A percentile compares a stretch with the other conserved stretches of the same genome.
These are phyloP conservation scores for Zygotorulaspora chibaensis DNA, from an alignment of 805 yeast genomes.

Conservation along the genomic window DNA sequence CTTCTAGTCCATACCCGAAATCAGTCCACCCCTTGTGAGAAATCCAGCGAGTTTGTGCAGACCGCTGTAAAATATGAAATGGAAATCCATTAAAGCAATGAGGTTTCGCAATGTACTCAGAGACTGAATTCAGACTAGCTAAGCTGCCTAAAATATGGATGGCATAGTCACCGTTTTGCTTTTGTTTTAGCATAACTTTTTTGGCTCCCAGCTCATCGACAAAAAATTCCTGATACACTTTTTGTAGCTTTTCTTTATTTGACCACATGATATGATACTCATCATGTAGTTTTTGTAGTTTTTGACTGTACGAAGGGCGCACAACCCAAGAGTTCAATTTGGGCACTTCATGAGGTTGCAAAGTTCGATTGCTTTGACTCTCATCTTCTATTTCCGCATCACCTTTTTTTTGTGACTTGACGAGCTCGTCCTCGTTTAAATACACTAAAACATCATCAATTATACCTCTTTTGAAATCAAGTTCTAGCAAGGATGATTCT, in stretches of 20 bases:
- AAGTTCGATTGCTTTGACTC: slow-evolving; percentile 3
- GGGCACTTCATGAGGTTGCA: slow-evolving; percentile 8
- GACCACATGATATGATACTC: slow-evolving; percentile 28
- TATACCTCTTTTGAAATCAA: slow-evolving; percentile 40
- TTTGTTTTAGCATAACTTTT: slow-evolving; percentile 37
- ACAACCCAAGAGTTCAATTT: slow-evolving; percentile 32
- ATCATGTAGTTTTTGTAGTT: slow-evolving; percentile 36
- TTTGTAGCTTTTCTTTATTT: slow-evolving; percentile 28
- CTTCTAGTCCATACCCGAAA: slow-evolving; percentile 47
- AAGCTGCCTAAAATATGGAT: slow-evolving; percentile 45
- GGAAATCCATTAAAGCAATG: slow-evolving; percentile 8
- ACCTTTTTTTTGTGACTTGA: slow-evolving; percentile 22
- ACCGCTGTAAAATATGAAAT: slow-evolving; percentile 37
- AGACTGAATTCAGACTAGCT: slow-evolving; percentile 23
- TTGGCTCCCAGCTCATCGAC: slow-evolving; percentile 25
- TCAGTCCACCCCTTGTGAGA: slow-evolving; percentile 47
- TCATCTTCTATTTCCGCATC: slow-evolving; percentile 16
- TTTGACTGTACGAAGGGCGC: slow-evolving; percentile 32
- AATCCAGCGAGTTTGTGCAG: slow-evolving; percentile 44
- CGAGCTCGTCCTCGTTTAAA: slow-evolving; percentile 40
- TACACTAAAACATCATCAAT: slow-evolving; percentile 41
- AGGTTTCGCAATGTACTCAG: slow-evolving; percentile 16
- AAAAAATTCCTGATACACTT: slow-evolving; percentile 33
- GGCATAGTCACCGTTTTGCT: slow-evolving; percentile 44
- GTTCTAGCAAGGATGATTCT: slow-evolving; percentile 23